Conservation (phyloP, 495 filamentous ascomycete genomes). For the Choiromyces venosus region DNA sequence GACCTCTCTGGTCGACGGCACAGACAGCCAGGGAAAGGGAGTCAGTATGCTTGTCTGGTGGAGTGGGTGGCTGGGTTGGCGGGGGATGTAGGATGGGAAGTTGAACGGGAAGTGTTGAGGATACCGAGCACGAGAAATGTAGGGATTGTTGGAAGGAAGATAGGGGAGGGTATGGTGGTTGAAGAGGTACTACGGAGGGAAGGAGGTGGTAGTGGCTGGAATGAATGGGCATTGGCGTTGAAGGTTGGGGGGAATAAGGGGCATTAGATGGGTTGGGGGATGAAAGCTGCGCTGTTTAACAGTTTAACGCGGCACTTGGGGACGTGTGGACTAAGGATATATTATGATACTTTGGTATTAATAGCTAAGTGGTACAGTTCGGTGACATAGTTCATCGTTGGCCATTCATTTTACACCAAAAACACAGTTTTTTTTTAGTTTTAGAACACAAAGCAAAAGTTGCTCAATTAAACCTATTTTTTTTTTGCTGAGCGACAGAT, state of each 20-base stretch:
- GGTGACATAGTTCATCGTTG: too few relatives aligned
- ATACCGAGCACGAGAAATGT: slow-evolving; percentile 89
- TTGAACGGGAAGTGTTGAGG: slow-evolving; percentile 72
- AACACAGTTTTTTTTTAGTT: too few relatives aligned
- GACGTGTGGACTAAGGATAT: not conserved
- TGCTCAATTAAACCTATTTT: too few relatives aligned
- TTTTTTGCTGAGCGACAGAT: too few relatives aligned
- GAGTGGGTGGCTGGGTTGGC: slow-evolving; percentile 64
- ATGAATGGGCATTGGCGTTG: slow-evolving; percentile 52
- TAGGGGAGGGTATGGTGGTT: slow-evolving; percentile 39
- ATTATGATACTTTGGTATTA: not conserved
- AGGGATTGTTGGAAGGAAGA: slow-evolving; percentile 62
- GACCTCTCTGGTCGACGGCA: slow-evolving; percentile 67
- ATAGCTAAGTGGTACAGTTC: too few relatives aligned
- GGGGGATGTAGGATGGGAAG: slow-evolving; percentile 62
- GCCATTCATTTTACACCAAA: too few relatives aligned
- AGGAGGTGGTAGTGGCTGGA: slow-evolving; percentile 54
- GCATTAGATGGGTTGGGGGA: not conserved
- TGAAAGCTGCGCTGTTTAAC: not conserved
- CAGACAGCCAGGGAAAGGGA: slow-evolving; percentile 49
- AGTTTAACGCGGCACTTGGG: not conserved
- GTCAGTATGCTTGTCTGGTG: slow-evolving; percentile 69
- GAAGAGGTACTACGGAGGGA: slow-evolving; percentile 45
- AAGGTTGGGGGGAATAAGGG: slow-evolving; percentile 21
- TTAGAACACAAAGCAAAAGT: too few relatives aligned